Evolutionary conservation across 2,329 filamentous ascomycete genomes (phyloP).

Genomic region (Penicillium sp.): DNA sequence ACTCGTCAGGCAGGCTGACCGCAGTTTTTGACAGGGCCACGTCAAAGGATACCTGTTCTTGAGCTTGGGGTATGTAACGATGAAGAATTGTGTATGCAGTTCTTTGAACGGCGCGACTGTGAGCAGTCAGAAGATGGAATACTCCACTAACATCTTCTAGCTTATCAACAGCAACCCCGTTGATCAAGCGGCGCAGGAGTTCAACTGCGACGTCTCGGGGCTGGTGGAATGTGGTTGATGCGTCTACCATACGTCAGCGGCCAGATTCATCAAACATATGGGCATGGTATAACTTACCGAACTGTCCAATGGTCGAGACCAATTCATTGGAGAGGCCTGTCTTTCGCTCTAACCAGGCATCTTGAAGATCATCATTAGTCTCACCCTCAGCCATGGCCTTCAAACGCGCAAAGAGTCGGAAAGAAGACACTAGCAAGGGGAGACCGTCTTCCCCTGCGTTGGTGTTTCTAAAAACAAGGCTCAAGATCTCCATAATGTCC

Average conservation of each 20-base stretch:
- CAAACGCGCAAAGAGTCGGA: conserved; percentile 69
- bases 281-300: conserved; percentile 32
- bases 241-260: conserved; percentile 33
- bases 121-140: conserved; percentile 74
- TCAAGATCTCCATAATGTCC: conserved; percentile 60
- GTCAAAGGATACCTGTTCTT: conserved; percentile 82
- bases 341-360: conserved; percentile 67
- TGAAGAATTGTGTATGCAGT: conserved; percentile 81
- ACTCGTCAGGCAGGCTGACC: conserved; percentile 76
- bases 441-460: conserved; percentile 53
- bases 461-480: conserved; percentile 57
- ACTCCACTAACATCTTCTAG: conserved; percentile 67
- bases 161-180: conserved; percentile 62
- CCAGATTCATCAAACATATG: neutral
- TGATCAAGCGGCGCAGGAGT: conserved; percentile 69
- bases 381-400: conserved; percentile 61
- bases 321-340: conserved; percentile 59
- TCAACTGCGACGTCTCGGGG: conserved; percentile 75
- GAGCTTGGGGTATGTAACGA: conserved; percentile 71
- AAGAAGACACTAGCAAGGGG: conserved; percentile 68
- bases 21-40: conserved; percentile 55
- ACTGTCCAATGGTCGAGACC: conserved; percentile 41
- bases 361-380: conserved; percentile 81
- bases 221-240: conserved; percentile 58
- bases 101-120: conserved; percentile 73